These are phyloP conservation scores for Pythium guiyangense DNA, from an alignment of 352 stramenopile species.

Conservation along the genomic window DNA sequence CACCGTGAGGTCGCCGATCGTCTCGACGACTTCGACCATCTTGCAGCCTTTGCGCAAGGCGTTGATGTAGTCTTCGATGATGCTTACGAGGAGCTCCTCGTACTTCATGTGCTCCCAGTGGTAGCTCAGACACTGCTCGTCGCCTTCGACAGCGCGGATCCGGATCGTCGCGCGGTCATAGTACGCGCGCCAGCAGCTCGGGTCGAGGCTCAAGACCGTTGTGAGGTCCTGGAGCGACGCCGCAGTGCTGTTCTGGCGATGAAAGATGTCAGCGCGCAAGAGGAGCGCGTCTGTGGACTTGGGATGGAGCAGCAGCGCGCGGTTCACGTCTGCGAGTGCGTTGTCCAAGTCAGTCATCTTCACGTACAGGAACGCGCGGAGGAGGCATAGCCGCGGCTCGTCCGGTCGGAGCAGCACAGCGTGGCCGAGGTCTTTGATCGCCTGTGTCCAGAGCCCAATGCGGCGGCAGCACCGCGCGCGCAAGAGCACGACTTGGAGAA, in stretches of 20 bases:
- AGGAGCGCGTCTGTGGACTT: slow-evolving; percentile 65
- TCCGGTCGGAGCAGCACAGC: slow-evolving; percentile 40
- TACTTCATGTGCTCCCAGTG: slow-evolving; percentile 71
- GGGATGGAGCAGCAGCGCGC: slow-evolving; percentile 48
- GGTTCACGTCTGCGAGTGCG: slow-evolving; percentile 54
- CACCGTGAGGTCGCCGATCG: slow-evolving; percentile 62
- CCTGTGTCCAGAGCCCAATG: slow-evolving; percentile 67
- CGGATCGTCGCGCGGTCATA: slow-evolving; percentile 73
- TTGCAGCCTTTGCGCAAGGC: slow-evolving; percentile 65
- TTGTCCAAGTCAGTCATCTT: slow-evolving; percentile 53
- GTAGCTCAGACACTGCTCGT: slow-evolving; percentile 54
- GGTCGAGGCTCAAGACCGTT: slow-evolving; percentile 46
- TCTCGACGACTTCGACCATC: slow-evolving; percentile 72
- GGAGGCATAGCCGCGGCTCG: slow-evolving; percentile 50
- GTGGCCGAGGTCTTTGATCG: slow-evolving; percentile 61
- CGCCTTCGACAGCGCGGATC: slow-evolving; percentile 57
- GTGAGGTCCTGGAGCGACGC: slow-evolving; percentile 64
- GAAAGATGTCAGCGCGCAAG: slow-evolving; percentile 60
- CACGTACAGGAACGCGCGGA: slow-evolving; percentile 50
- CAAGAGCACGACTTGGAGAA: slow-evolving; percentile 48
- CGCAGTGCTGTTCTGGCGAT: slow-evolving; percentile 35
- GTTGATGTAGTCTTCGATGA: slow-evolving; percentile 76
- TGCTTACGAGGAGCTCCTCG: slow-evolving; percentile 47
- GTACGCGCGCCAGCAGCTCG: slow-evolving; percentile 73
- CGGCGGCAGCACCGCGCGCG: slow-evolving; percentile 63